phyloP scores from a whole-genome alignment of 2,329 filamentous ascomycete species.

The Curvularia verruculosa region DNA sequence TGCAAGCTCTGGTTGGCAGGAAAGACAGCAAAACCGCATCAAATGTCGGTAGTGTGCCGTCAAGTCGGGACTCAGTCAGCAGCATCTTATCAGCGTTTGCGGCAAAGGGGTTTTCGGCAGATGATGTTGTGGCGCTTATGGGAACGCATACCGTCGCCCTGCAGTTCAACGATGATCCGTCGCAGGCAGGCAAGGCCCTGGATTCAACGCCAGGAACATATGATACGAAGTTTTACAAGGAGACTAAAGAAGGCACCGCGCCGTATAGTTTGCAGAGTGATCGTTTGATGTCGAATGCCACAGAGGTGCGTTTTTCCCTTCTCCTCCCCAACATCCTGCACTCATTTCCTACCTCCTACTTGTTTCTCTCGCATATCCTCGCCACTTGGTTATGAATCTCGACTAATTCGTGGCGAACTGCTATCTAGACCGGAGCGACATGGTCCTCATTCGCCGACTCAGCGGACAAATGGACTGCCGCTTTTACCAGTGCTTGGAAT shows the following conservation, averaged over 20 bases:
- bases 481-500: conserved; percentile 32
- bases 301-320: conserved; percentile 12
- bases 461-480: conserved; percentile 23
- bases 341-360: too few species aligned
- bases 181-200: conserved; percentile 29
- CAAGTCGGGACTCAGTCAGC: conserved; percentile 21
- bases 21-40: conserved; percentile 26
- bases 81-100: conserved; percentile 32
- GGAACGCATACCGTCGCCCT: conserved; percentile 40
- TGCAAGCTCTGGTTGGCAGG: conserved; percentile 30
- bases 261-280: conserved; percentile 35
- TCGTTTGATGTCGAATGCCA: conserved; percentile 26
- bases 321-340: too few species aligned
- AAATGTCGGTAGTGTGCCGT: conserved; percentile 19
- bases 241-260: conserved; percentile 35
- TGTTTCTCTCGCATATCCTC: not conserved
- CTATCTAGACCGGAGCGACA: conserved; percentile 19
- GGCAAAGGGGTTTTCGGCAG: conserved; percentile 35
- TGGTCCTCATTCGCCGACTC: conserved; percentile 28
- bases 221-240: conserved; percentile 38
- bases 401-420: conserved; percentile 4
- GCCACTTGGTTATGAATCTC: too few species aligned
- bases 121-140: conserved; percentile 43
- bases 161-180: conserved; percentile 35
- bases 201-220: conserved; percentile 39